Evolutionary conservation across 257 asterid genomes (phyloP).

Genomic region (Nicotiana sylvestris): DNA sequence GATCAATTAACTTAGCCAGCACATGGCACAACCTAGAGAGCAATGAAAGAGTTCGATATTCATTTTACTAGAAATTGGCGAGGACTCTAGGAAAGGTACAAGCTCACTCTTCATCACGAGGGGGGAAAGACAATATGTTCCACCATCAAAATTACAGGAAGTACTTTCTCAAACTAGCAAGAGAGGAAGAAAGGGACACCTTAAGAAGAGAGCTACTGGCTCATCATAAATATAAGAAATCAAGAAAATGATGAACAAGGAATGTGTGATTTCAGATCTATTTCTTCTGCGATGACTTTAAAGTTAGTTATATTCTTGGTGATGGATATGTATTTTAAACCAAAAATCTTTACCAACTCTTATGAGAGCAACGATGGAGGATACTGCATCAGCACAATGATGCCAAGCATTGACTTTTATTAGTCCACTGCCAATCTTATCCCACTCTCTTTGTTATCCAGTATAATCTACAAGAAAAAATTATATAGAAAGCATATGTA

Average conservation of each 20-base stretch:
- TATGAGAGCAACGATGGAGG: slow-evolving; percentile 86
- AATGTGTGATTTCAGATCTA: not conserved
- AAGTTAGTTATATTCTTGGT: not conserved
- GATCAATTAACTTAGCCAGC: not conserved
- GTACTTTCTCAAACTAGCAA: not conserved
- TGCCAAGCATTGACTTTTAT: slow-evolving; percentile 99
- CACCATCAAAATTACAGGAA: not conserved
- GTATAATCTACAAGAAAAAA: slow-evolving; percentile 43
- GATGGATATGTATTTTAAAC: too few relatives aligned
- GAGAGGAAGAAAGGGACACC: not conserved
- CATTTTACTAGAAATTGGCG: not conserved
- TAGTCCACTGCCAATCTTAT: slow-evolving; percentile 87
- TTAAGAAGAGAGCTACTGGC: not conserved
- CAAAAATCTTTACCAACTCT: slow-evolving; percentile 84
- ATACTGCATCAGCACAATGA: slow-evolving; percentile 95
- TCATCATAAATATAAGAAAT: not conserved
- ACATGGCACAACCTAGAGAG: not conserved
- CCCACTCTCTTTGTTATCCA: slow-evolving; percentile 79
- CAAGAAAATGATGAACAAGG: not conserved
- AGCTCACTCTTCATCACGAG: not conserved
- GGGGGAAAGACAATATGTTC: not conserved
- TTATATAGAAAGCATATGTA: not conserved
- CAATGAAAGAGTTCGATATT: not conserved
- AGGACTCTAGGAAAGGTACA: not conserved
- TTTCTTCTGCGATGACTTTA: not conserved